Evolutionary conservation across 169 alveolate genomes (phyloP), one percentile per base, ranked within the genome.

Genomic region (Eimeria necatrix): DNA sequence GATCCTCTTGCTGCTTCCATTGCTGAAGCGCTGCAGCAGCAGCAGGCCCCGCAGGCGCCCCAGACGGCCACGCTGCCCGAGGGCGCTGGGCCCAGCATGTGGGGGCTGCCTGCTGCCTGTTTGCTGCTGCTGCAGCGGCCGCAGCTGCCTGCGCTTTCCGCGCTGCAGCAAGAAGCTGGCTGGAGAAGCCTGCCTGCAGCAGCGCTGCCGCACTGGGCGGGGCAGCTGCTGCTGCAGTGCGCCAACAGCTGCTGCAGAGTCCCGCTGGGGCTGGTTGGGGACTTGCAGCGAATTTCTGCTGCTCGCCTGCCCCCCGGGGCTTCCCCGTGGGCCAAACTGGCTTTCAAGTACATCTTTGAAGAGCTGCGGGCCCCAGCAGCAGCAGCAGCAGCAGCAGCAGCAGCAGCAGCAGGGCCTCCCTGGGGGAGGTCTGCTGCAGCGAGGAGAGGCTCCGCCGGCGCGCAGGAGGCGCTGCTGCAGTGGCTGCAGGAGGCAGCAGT

Each of bases 231-330:
- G 7, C 41, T 59, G 32, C 93, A 85, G 24, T 85, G 93, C 68
- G 76, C 93, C 51, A 85, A 85, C 61, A 85, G 93, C 81, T 61
- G 93, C 32, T 85, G 93, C 61, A 85, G 81, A 61, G 93, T 85
- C 1, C 93, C 93, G 2, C 76, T 85, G 32, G 93, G 93, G 46
- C 20, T 32, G 49, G 61, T 49, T 41, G 93, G 64, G 26, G 93
- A 85, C 26, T 24, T 85, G 93, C 51, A 60, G 81, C 83, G 18
- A n/a, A 80, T 85, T 60, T 60, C 93, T 59, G 32, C 59, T 26
- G 24, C 52, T 26, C 81, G 46, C 6, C 93, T 52, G 26, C 93
- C 22, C 7, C 18, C 81, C 8, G 93, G 24, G 26, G 80, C 41
- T 18, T 53, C 93, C 81, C 46, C 93, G 20, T 85, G 93, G 93